These are phyloP conservation scores for Forsythia suspensa DNA, from an alignment of 257 asterid species.

Conservation along the genomic window DNA sequence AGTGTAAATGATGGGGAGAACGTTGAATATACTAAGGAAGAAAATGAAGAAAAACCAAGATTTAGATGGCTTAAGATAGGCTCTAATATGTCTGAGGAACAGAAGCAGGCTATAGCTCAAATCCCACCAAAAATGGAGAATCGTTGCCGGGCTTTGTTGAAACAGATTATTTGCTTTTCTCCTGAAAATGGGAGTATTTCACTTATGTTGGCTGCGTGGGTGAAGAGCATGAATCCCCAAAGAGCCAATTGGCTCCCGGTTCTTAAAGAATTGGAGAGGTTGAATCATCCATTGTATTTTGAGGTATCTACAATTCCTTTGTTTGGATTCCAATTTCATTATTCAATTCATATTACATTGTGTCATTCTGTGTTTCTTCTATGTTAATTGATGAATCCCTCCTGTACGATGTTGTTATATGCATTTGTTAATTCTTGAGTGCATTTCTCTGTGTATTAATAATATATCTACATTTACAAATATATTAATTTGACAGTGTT, in stretches of 20 bases:
- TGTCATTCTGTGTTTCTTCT: neutral
- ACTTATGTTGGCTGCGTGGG: conserved; percentile 70
- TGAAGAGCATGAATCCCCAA: conserved; percentile 70
- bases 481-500: neutral
- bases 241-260: conserved; percentile 87
- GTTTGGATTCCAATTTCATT: neutral
- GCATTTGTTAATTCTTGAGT: conserved; percentile 1
- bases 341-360: neutral
- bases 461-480: neutral
- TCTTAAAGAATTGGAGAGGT: conserved; percentile 68
- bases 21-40: conserved; percentile 26
- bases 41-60: conserved; percentile 35
- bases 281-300: conserved; percentile 61
- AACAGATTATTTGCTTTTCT: conserved; percentile 59
- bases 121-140: conserved; percentile 65
- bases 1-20: conserved; percentile 25
- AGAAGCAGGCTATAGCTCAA: conserved; percentile 50
- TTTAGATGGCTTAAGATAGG: conserved; percentile 47
- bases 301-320: conserved; percentile 45
- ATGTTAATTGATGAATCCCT: neutral
- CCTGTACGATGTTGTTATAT: neutral
- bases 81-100: conserved; percentile 49
- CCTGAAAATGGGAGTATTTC: conserved; percentile 53
- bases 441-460: neutral
- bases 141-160: conserved; percentile 67